Percentiles rank a stretch among this genome's conserved stretches.
Conservation (phyloP, 345 rosid species). For the Eucalyptus tenuipes region DNA sequence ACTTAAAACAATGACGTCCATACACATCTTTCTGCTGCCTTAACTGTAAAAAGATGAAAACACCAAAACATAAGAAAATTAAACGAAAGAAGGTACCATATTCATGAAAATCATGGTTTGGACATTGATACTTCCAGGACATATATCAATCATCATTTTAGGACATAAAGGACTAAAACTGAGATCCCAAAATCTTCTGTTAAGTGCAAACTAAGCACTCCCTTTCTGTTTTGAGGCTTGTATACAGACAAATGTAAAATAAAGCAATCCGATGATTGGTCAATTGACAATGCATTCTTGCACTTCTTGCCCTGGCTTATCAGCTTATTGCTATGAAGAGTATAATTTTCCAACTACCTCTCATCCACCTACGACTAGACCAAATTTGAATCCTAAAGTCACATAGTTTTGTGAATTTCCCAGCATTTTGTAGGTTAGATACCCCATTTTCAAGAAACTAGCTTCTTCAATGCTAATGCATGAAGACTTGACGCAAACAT, state of each 20-base stretch:
- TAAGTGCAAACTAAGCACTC: neutral
- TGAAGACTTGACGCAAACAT: neutral
- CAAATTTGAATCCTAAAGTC: neutral
- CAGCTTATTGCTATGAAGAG: neutral
- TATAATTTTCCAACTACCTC: neutral
- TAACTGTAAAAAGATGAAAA: conserved; percentile 31
- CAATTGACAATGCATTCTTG: neutral
- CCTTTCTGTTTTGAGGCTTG: neutral
- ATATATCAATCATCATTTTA: neutral
- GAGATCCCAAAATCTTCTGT: neutral
- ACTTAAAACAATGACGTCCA: conserved; percentile 64
- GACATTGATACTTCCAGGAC: neutral
- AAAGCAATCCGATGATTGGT: neutral
- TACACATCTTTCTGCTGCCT: conserved; percentile 73
- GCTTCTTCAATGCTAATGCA: neutral
- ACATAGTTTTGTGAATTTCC: neutral
- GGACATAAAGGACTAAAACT: neutral
- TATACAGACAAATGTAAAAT: neutral
- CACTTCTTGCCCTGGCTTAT: neutral
- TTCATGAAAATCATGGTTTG: neutral
- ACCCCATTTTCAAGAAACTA: neutral
- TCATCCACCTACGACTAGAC: neutral
- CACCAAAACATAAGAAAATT: neutral
- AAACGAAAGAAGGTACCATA: neutral
- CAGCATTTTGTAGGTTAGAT: neutral